Evolutionary conservation across 305 asterid species (phyloP), one percentile per base, ranked within the genome.

Genomic region (Fraxinus greggii): DNA sequence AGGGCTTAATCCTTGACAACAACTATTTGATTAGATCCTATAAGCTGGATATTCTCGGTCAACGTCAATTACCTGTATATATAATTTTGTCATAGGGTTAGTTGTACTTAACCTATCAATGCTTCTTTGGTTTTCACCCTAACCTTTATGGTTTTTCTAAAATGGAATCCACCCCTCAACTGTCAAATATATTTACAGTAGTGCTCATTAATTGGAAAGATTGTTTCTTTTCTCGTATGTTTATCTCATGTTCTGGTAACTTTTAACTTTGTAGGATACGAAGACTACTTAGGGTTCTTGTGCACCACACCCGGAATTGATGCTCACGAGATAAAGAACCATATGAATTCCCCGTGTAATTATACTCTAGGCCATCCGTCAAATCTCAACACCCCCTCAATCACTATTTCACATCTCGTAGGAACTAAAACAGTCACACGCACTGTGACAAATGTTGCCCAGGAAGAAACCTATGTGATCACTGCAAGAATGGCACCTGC

Each of bases 401-500:
- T 97, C 83, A 78, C 98, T 26, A 89, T 93, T 78, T 88, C 99
- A 77, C 98, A 90, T 80, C 99, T 97, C 33, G 98, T 95, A 86
- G 97, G 99, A 81, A 92, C 97, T 76, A 94, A 78, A 82, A 92
- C 92, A 1, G 92, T 95, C 31, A 93, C 92, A 28, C 92, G 99
- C 69, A 92, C 93, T 0, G 97, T 95, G 78, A 93, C 90, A 42
- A 97, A 97, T 69, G 98, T 97, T 67, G 98, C 93, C 0, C 95
- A 73, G 82, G 98, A 97, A 89, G 99, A 97, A 86, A 97, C 99
- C 0, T 97, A 97, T 32, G 94, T 92, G 65, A 92, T 97, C 69
- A 82, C 91, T 12, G 95, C 97, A 81, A 89, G 98, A 87, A 97
- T 97, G 99, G 92, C 97, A n/a, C 97, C 98, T 32, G 94, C 91